Base-by-base conservation (phyloP, 2,329 filamentous ascomycete genomes). In the Aspergillus arachidicola region DNA sequence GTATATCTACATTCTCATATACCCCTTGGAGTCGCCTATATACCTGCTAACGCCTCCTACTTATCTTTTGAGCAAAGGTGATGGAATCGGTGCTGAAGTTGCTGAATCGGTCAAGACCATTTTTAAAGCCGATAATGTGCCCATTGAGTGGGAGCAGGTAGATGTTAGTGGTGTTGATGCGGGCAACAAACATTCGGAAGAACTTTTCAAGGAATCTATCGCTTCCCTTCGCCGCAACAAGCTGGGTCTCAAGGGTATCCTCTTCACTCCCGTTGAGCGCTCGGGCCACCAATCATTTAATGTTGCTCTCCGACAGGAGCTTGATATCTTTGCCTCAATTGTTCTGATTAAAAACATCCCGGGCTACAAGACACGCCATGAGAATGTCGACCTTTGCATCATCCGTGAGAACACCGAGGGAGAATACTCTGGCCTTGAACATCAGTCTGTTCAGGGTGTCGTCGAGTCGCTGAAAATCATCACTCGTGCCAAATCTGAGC, bases 341-440 rank as follows among this genome's bases (percentile, higher is more conserved):
- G 92, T 93, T 76, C 87, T 98, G 72, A 94, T 99, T 87, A 98
- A 98, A 91, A 99, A 99, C 87, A 98, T 99, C 76, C 95, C 95
- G 74, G 95, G 95, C 76, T 97, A 98, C 86, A 84, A 95, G 83
- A 99, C 95, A 68, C 93, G 95, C 80, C 95, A 99, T 87, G 91
- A 96, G 82, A 88, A 95, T 81, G 92, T 99, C 80, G 95, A 99
- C 81, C 89, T 98, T 72, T 97, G 94, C 89, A 97, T 99, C 83
- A 97, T 99, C 83, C 95, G 95, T 84, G 95, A 99, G 87, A 99
- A 99, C 87, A 99, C 95, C 78, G 95, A 99, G 87, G 95, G 95
- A 78, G 95, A 99, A 86, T 99, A 99, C 87, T 97, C 93, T 69
- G 95, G 95, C 66, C 89, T 99, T 67, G 95, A 99, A 87, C 95